A percentile compares a stretch with the other conserved stretches of the same genome.
Conservation (phyloP, 148 eudicot genomes). For the Rhododendron kiyosumense region DNA sequence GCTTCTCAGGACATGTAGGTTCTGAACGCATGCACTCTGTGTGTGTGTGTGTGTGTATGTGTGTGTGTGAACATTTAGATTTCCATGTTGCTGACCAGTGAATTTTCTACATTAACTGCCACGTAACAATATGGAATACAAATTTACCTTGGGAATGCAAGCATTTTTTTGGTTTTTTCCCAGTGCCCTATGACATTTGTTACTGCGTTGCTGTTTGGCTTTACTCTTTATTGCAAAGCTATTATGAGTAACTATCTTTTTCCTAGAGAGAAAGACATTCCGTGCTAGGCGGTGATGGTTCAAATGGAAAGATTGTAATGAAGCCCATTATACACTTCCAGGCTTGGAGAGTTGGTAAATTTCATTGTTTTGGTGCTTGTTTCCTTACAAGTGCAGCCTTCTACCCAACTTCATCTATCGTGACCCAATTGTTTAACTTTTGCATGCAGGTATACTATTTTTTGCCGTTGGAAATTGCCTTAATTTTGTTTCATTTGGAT, state of each 20-base stretch:
- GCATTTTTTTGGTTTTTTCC: not conserved
- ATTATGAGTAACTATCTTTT: constrained; percentile 11
- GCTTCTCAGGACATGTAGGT: not conserved
- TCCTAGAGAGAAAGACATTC: constrained; percentile 72
- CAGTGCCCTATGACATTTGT: not conserved
- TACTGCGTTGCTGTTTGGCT: not conserved
- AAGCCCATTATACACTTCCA: constrained; percentile 89
- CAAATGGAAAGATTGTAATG: constrained; percentile 53
- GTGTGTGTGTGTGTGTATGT: too few species aligned
- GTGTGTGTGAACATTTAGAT: not conserved
- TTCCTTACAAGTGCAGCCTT: constrained; percentile 11
- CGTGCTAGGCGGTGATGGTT: constrained; percentile 45
- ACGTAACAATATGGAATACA: not conserved
- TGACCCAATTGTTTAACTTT: constrained; percentile 4
- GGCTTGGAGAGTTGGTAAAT: constrained; percentile 90
- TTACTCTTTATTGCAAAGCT: not conserved
- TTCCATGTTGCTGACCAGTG: not conserved
- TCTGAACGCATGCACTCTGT: not conserved
- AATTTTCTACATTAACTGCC: not conserved
- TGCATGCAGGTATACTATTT: constrained; percentile 69
- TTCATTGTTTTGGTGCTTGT: constrained; percentile 7
- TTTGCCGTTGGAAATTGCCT: constrained; percentile 92
- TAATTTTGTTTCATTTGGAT: constrained; percentile 92
- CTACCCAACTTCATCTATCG: constrained; percentile 6
- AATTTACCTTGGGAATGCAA: not conserved